A percentile compares a stretch with the other conserved stretches of the same genome.
These are phyloP conservation scores for Tetrastigma voinierianum DNA, from an alignment of 164 flowering plant genomes.

Conservation along the genomic window DNA sequence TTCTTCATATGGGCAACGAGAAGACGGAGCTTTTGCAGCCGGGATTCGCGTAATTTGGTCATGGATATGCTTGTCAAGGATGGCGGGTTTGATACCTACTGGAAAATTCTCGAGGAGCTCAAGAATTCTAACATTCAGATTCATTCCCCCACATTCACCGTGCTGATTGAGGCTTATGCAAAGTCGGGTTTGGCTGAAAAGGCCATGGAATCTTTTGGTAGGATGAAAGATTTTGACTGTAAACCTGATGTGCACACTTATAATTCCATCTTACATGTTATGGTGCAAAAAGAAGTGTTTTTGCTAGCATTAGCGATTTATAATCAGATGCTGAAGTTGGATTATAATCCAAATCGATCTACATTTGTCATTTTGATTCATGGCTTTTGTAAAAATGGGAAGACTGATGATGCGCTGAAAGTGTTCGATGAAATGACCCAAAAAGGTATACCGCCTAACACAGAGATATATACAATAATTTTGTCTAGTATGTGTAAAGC, in stretches of 20 bases:
- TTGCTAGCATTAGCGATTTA: conserved; percentile 72
- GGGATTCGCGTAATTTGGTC: conserved; percentile 35
- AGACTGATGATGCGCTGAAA: conserved; percentile 41
- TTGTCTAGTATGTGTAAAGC: conserved; percentile 65
- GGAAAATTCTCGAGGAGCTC: conserved; percentile 55
- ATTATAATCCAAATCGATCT: conserved; percentile 38
- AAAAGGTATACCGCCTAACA: conserved; percentile 51
- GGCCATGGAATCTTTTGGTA: conserved; percentile 64
- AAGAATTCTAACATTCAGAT: conserved; percentile 26
- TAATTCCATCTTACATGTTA: conserved; percentile 49
- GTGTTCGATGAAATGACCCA: conserved; percentile 75
- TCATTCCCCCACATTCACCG: conserved; percentile 40
- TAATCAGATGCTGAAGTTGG: conserved; percentile 64
- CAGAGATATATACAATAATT: conserved; percentile 43
- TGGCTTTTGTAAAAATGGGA: conserved; percentile 63
- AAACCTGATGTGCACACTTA: conserved; percentile 59
- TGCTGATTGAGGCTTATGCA: conserved; percentile 51
- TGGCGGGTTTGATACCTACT: conserved; percentile 50
- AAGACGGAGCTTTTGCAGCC: conserved; percentile 27
- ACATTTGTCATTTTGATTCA: conserved; percentile 65
- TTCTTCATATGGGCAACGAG: conserved; percentile 71
- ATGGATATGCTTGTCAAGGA: conserved; percentile 37
- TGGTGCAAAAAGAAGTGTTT: conserved; percentile 37
- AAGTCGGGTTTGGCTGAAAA: conserved; percentile 41
- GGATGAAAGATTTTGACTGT: conserved; percentile 64